phyloP scores from a whole-genome alignment of 2,329 filamentous ascomycete genomes.

The Penicillium nordicum region DNA sequence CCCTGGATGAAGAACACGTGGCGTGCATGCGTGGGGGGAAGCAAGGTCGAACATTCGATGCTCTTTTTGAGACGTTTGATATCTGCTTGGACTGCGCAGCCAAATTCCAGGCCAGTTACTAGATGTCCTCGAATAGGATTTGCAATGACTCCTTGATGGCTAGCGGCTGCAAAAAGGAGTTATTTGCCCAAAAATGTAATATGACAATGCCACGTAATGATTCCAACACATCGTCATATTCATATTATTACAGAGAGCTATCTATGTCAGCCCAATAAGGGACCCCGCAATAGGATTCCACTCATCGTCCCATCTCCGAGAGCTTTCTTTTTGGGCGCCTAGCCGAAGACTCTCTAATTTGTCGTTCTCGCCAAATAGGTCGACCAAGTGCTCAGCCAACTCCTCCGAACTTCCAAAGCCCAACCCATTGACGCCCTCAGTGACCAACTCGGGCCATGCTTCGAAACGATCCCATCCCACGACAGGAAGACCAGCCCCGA shows the following conservation, averaged over 20 bases:
- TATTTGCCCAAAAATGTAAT: neutral
- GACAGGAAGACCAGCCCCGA: slow-evolving; percentile 87
- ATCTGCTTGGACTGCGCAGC: slow-evolving; percentile 36
- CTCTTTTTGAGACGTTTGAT: slow-evolving; percentile 33
- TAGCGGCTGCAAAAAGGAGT: neutral
- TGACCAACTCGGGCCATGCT: slow-evolving; percentile 87
- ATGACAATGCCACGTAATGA: neutral
- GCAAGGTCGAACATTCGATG: slow-evolving; percentile 21
- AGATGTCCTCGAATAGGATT: neutral
- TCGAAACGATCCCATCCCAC: slow-evolving; percentile 81
- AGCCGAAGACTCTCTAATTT: slow-evolving; percentile 61
- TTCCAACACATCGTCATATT: neutral
- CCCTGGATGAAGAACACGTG: slow-evolving; percentile 45
- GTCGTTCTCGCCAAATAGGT: slow-evolving; percentile 59
- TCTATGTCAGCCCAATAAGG: slow-evolving; percentile 55
- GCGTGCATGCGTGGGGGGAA: slow-evolving; percentile 13
- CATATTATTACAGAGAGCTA: neutral
- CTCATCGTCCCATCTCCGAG: slow-evolving; percentile 81
- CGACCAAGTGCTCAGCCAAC: slow-evolving; percentile 59
- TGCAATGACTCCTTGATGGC: neutral
- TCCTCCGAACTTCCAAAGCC: slow-evolving; percentile 73
- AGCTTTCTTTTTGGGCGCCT: slow-evolving; percentile 72
- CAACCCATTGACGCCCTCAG: slow-evolving; percentile 77
- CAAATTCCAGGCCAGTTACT: slow-evolving; percentile 30
- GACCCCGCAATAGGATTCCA: slow-evolving; percentile 81